phyloP scores from a whole-genome alignment of 768 basidiomycete genomes.

The Coprinellus aureogranulatus region DNA sequence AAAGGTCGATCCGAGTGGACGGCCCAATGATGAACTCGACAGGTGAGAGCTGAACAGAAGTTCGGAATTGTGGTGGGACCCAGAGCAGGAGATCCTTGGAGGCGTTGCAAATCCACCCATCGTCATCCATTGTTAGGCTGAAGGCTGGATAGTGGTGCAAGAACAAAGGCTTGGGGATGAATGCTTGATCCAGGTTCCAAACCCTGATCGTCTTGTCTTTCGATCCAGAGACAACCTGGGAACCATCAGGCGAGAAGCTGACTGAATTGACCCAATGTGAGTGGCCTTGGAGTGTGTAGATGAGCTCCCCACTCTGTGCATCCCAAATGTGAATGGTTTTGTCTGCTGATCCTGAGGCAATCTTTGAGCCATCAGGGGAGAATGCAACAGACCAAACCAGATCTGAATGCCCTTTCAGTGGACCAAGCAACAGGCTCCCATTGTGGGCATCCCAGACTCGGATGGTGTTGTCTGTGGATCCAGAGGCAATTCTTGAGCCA shows the following conservation, averaged over 20 bases:
- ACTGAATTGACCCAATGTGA: slow-evolving; percentile 4
- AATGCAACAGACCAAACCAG: neutral
- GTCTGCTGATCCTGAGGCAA: slow-evolving; percentile 32
- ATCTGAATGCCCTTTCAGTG: neutral
- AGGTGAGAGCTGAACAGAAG: no score
- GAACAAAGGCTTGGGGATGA: no score
- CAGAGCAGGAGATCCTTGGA: no score
- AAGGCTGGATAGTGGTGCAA: no score
- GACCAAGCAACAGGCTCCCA: neutral
- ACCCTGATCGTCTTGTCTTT: neutral
- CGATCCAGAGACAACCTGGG: neutral
- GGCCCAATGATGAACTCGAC: no score
- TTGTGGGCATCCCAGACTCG: neutral
- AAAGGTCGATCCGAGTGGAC: no score
- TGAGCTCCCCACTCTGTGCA: slow-evolving; percentile 5
- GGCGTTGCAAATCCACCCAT: no score
- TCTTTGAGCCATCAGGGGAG: neutral
- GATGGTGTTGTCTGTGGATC: slow-evolving; percentile 8
- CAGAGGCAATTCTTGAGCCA: slow-evolving; percentile 15
- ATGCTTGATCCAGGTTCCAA: slow-evolving; percentile 4
- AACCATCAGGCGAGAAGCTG: neutral
- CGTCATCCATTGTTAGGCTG: no score
- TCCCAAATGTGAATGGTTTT: slow-evolving; percentile 15
- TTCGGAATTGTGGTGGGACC: no score
- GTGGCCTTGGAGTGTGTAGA: slow-evolving; percentile 5